Base-by-base conservation (phyloP, 2,329 filamentous ascomycete species). In the Proliferodiscus dingleyae region DNA sequence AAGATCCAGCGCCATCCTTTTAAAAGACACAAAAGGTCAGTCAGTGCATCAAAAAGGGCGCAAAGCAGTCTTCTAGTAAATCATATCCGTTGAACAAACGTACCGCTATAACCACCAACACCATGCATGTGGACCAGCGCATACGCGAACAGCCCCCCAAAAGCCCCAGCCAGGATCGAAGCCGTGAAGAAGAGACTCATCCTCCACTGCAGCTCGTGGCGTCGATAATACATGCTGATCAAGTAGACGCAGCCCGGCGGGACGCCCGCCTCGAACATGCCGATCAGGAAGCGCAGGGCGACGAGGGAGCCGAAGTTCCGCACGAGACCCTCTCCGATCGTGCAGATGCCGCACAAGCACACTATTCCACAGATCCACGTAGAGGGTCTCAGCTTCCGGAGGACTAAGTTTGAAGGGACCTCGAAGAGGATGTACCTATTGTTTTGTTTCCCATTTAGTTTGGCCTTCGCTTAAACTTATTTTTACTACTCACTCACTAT, bases 271-370 rank as follows among this genome's bases (percentile, higher is more conserved):
- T 56, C 55, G 13, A 54, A 50, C 2, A 54, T 29, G 1, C 83
- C 82, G 21, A 88, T 67, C 53, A 88, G 80, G 75, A 81, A 85
- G 8, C 82, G 71, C n/a, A 85, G 62, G 1, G 80, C 75, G 57
- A 88, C 78, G 49, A 88, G 68, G 0, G 81, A 80, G 6, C 71
- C 66, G 56, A 83, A 87, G 51, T 79, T 81, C 45, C 69, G 64
- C 3, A 58, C 49, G 13, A 58, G 40, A 3, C 54, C 54, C 24
- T 54, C 38, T 8, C 51, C 49, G 5, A 56, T 49, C 9, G 50
- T 53, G 7, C 13, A 16, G 10, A 43, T 28, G 4, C 72, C 69
- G 72, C 73, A 77, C 6, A 67, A 67, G 10, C 74, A 54, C 18
- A 72, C 65, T 11, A 74, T 64, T 2, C 43, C 34, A 2, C 64